Evolutionary conservation across 495 filamentous ascomycete species (phyloP).

Genomic region (Staphylotrichum tortipilum): DNA sequence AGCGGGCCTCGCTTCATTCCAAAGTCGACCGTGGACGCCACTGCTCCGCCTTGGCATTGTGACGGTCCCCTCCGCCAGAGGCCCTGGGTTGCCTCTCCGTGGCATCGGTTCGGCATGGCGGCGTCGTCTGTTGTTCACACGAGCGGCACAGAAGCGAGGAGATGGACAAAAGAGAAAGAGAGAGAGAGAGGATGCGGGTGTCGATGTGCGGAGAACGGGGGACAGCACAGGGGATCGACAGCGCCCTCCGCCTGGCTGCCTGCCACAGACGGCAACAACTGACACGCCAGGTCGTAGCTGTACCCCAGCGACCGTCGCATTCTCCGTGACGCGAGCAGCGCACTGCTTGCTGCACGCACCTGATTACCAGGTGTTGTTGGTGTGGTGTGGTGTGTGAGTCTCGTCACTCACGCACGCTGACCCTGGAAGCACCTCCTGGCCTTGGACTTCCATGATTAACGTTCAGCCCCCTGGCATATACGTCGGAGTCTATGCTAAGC

Average conservation of each 20-base stretch:
- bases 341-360: too few relatives aligned
- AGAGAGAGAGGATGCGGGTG: too few relatives aligned
- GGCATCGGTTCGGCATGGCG: not conserved
- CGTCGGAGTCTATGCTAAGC: not conserved
- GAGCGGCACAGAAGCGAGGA: too few relatives aligned
- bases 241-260: too few relatives aligned
- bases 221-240: too few relatives aligned
- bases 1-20: not conserved
- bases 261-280: too few relatives aligned
- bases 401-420: too few relatives aligned
- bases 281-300: too few relatives aligned
- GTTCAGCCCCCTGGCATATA: not conserved
- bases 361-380: too few relatives aligned
- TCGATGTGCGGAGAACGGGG: not conserved
- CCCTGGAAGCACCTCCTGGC: not conserved
- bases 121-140: not conserved
- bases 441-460: not conserved
- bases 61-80: not conserved
- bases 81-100: not conserved
- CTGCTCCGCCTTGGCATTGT: constrained; percentile 6
- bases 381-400: too few relatives aligned
- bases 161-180: too few relatives aligned
- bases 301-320: not conserved
- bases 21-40: not conserved
- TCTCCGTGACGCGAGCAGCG: not conserved